These are phyloP conservation scores for Penicillium soppii DNA, from an alignment of 495 filamentous ascomycete species.

Conservation along the genomic window DNA sequence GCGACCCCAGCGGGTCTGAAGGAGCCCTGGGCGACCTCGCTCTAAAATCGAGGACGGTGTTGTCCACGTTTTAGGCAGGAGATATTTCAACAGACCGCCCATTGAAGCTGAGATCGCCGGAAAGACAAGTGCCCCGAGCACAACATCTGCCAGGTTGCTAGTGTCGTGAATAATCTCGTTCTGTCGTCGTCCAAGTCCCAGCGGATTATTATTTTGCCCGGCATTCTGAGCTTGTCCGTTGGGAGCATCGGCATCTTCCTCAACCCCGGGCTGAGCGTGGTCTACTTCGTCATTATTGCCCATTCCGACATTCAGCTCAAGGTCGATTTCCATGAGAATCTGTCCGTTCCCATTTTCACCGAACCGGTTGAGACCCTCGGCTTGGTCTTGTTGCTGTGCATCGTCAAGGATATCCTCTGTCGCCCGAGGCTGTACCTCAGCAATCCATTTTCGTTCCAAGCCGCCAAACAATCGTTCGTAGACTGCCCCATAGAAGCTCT, in stretches of 20 bases:
- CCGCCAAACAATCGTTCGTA: slow-evolving; percentile 63
- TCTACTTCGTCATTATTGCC: slow-evolving; percentile 34
- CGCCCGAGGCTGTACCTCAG: slow-evolving; percentile 62
- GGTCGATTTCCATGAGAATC: slow-evolving; percentile 46
- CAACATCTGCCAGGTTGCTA: slow-evolving; percentile 51
- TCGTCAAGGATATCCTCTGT: slow-evolving; percentile 50
- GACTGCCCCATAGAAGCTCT: slow-evolving; percentile 63
- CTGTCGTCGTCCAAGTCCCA: slow-evolving; percentile 36
- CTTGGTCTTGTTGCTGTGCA: slow-evolving; percentile 45
- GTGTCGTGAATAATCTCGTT: slow-evolving; percentile 53
- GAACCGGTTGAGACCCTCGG: slow-evolving; percentile 37
- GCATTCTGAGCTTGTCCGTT: slow-evolving; percentile 27
- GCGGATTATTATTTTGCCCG: slow-evolving; percentile 26
- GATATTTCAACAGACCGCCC: slow-evolving; percentile 64
- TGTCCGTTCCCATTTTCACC: slow-evolving; percentile 40
- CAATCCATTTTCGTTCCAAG: slow-evolving; percentile 63
- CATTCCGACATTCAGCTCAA: slow-evolving; percentile 43
- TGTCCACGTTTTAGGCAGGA: slow-evolving; percentile 64
- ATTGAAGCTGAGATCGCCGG: slow-evolving; percentile 61
- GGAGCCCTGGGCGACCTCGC: slow-evolving; percentile 52
- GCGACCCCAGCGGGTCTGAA: slow-evolving; percentile 75
- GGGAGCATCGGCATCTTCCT: slow-evolving; percentile 23
- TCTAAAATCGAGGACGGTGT: slow-evolving; percentile 40
- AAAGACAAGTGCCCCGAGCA: slow-evolving; percentile 64
- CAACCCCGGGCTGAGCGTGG: slow-evolving; percentile 14